Evolutionary conservation across 306 rosid species (phyloP), one percentile per base, ranked within the genome.

Genomic region (Vicia faba): DNA sequence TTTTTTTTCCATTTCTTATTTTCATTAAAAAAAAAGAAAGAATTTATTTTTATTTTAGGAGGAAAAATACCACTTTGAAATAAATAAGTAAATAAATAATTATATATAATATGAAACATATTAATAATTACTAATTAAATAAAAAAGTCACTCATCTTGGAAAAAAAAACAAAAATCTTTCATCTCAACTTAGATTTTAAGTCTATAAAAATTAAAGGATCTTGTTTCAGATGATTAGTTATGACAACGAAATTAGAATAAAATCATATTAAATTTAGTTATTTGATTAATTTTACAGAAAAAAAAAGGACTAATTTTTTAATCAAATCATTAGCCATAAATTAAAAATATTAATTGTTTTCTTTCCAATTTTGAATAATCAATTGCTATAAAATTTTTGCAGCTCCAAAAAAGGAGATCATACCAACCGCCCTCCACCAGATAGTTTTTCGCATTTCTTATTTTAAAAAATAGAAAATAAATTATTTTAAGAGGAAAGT

Each of bases 11-110:
- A 19, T 51, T 38, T 59, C 4, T 48, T 26, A 18, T 44, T 54
- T 15, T 12, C 16, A 29, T 31, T 14, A 19, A n/a, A 13, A 35
- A 26, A 8, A 4, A 14, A 19, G 16, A 38, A 5, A 70, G 5
- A 40, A 55, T 25, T 1, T 25, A 55, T 11, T 13, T 3, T 25
- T 8, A 18, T 36, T 56, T 57, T 4, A 23, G 39, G 49, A 46
- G 9, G 28, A 14, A 62, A 61, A 56, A 59, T 60, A 48, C 13
- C 19, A 46, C 25, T 61, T 39, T 26, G 28, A 14, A 59, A 49
- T 8, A 5, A 33, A 69, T 28, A 74, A 39, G 15, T 3, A 50
- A 6, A 33, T 33, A 33, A 2, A 29, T 29, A 29, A 29, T 29
- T 0, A 5, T 29, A 29, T 5, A 8, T 56, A 19, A 8, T 7